A percentile compares a stretch with the other conserved stretches of the same genome.
Evolutionary conservation across 2,329 filamentous ascomycete species (phyloP).

Genomic region (Verticillium longisporum): DNA sequence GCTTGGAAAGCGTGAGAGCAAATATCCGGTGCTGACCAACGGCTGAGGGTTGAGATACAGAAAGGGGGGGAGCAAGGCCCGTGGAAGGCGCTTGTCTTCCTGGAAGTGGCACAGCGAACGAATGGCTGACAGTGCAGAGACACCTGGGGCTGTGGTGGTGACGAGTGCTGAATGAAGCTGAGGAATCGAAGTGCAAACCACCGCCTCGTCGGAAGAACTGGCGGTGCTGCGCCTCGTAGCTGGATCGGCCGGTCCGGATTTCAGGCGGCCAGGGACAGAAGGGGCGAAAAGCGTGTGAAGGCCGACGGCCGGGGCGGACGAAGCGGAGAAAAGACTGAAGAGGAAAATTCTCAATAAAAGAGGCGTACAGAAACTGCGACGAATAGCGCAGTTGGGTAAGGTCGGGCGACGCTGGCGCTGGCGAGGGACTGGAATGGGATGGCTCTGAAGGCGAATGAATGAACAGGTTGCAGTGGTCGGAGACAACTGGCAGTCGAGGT

Average conservation of each 20-base stretch:
- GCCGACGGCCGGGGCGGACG: not conserved
- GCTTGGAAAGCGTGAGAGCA: not conserved
- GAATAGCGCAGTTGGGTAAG: not conserved
- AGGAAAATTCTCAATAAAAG: not conserved
- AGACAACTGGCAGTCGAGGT: not conserved
- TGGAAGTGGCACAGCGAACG: not conserved
- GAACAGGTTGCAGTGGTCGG: not conserved
- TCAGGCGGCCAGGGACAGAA: not conserved
- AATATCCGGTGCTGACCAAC: not conserved
- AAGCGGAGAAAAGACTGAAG: not conserved
- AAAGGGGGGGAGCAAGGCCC: not conserved
- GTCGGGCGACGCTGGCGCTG: not conserved
- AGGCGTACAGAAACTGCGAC: not conserved
- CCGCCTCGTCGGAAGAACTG: not conserved
- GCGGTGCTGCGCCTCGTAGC: slow-evolving; percentile 1
- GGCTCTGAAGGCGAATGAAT: not conserved
- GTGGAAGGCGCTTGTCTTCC: not conserved
- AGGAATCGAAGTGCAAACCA: not conserved
- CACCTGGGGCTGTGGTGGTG: not conserved
- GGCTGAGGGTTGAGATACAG: not conserved
- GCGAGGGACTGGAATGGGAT: not conserved
- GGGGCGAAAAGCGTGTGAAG: not conserved
- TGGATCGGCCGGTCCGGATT: not conserved
- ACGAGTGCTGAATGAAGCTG: not conserved
- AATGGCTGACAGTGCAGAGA: not conserved